These are phyloP conservation scores for Oryza meyeriana DNA, from an alignment of 176 grass and related monocot species.

Conservation along the genomic window DNA sequence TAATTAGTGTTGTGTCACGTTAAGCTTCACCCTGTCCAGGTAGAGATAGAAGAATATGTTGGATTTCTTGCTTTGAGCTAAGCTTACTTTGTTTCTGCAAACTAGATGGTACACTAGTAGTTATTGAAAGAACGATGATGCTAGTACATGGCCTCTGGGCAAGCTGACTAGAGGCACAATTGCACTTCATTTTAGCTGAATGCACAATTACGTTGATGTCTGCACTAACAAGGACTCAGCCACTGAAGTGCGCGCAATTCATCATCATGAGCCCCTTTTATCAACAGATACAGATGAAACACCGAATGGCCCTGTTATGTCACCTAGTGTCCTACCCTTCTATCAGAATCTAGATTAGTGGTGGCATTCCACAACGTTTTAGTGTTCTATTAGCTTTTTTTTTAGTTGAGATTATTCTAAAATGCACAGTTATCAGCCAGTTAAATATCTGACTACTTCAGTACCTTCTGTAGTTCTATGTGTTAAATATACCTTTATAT, in stretches of 20 bases:
- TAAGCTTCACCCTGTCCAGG: background rate
- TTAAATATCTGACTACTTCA: background rate
- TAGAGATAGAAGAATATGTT: background rate
- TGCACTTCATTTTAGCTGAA: background rate
- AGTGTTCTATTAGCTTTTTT: background rate
- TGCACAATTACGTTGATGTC: background rate
- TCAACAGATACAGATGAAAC: background rate
- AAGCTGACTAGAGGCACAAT: background rate
- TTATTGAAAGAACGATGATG: background rate
- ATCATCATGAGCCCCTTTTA: background rate
- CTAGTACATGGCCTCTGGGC: background rate
- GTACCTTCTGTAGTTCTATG: background rate
- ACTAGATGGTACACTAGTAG: background rate
- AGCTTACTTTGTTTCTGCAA: background rate
- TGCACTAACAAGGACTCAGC: background rate
- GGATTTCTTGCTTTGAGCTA: background rate
- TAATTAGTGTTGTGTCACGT: background rate
- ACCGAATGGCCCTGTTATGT: background rate
- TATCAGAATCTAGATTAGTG: background rate
- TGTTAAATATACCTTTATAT: background rate
- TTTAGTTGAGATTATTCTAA: background rate
- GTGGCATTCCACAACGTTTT: background rate
- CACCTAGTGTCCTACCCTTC: background rate
- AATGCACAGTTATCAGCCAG: background rate
- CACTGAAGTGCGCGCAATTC: background rate